Evolutionary conservation across 2,329 filamentous ascomycete genomes (phyloP).

Genomic region (Coniochaeta hoffmannii): DNA sequence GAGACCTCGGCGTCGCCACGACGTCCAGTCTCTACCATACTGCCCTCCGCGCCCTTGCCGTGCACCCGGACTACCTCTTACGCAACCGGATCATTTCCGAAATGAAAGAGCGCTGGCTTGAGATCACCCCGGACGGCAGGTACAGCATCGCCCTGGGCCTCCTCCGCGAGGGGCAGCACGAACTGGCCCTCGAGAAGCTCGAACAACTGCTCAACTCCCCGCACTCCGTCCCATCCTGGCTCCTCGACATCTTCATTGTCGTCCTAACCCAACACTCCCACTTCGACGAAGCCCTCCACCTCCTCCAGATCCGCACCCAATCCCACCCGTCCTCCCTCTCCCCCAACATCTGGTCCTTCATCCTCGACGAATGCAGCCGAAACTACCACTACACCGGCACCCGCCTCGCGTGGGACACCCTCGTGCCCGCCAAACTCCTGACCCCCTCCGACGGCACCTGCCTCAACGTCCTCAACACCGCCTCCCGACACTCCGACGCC

Average conservation of each 20-base stretch:
- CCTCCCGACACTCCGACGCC: conserved; percentile 60
- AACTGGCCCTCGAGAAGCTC: conserved; percentile 67
- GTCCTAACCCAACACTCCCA: conserved; percentile 65
- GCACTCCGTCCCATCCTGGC: conserved; percentile 57
- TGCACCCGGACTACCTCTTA: conserved; percentile 80
- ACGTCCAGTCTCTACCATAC: conserved; percentile 65
- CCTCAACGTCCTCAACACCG: conserved; percentile 60
- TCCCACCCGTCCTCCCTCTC: conserved; percentile 18
- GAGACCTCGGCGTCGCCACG: conserved; percentile 47
- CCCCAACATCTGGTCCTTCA: conserved; percentile 56
- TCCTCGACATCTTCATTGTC: conserved; percentile 72
- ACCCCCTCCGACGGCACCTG: conserved; percentile 23
- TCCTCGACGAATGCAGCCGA: conserved; percentile 69
- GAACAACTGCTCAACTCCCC: conserved; percentile 55
- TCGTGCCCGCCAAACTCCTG: conserved; percentile 35
- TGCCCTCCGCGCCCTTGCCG: conserved; percentile 64
- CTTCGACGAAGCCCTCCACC: conserved; percentile 65
- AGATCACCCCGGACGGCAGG: conserved; percentile 51
- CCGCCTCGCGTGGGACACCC: conserved; percentile 61
- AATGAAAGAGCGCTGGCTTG: conserved; percentile 68
- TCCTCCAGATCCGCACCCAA: conserved; percentile 52
- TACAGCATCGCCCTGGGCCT: conserved; percentile 66
- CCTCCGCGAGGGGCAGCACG: conserved; percentile 74
- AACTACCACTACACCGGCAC: conserved; percentile 57
- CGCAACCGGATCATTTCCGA: conserved; percentile 63